Conservation (phyloP, 148 eudicot genomes). For the Suaeda aralocaspica region DNA sequence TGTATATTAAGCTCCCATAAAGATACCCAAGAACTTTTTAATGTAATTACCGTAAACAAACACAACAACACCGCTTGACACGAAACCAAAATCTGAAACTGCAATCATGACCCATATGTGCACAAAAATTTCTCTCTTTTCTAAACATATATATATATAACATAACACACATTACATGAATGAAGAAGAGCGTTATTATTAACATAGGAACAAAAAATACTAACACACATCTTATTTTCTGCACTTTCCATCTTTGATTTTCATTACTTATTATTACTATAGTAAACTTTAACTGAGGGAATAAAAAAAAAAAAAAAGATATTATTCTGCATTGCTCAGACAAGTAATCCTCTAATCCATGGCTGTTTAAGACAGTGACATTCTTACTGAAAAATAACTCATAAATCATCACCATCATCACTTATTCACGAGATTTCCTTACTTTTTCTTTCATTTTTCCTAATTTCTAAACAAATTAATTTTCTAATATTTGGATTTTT, state of each 20-base stretch:
- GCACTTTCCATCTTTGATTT: slow-evolving; percentile 20
- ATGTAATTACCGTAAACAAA: too few species aligned
- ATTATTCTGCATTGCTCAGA: too few species aligned
- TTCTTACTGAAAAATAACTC: slow-evolving; percentile 33
- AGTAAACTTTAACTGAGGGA: too few species aligned
- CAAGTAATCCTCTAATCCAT: too few species aligned
- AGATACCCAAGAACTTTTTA: too few species aligned
- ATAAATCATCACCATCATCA: slow-evolving; percentile 30
- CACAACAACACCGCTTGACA: too few species aligned
- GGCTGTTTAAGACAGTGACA: too few species aligned
- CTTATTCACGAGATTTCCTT: slow-evolving; percentile 36
- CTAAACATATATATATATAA: slow-evolving; percentile 14
- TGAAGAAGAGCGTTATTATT: too few species aligned
- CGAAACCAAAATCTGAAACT: too few species aligned
- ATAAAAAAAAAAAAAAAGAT: slow-evolving; percentile 1
- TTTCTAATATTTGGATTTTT: neutral
- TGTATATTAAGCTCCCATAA: too few species aligned
- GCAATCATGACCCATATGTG: slow-evolving; percentile 37
- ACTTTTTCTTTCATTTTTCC: neutral
- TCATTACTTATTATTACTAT: neutral
- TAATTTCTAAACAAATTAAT: too few species aligned
- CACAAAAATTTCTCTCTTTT: neutral
- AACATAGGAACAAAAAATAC: neutral
- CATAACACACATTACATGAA: neutral
- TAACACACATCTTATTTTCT: slow-evolving; percentile 18